phyloP scores from a whole-genome alignment of 2,329 filamentous ascomycete genomes.

The Epichloe uncinata region DNA sequence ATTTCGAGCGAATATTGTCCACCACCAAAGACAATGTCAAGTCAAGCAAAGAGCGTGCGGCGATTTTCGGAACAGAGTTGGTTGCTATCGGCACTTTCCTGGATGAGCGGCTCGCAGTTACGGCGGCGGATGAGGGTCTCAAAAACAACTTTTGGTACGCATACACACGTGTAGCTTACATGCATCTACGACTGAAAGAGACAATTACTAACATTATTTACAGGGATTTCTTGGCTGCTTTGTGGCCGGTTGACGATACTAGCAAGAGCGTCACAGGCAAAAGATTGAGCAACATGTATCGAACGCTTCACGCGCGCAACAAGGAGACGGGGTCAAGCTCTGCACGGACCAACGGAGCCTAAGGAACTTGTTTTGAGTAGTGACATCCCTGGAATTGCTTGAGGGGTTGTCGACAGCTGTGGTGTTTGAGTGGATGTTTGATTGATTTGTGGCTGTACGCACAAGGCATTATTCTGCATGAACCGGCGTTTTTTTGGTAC shows the following conservation, averaged over 20 bases:
- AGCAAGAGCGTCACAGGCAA: slow-evolving; percentile 30
- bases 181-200: not conserved
- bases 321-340: slow-evolving; percentile 17
- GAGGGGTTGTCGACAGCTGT: not conserved
- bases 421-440: not conserved
- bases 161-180: not conserved
- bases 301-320: slow-evolving; percentile 23
- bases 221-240: slow-evolving; percentile 31
- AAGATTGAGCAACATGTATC: slow-evolving; percentile 31
- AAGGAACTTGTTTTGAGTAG: not conserved
- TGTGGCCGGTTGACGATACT: slow-evolving; percentile 34
- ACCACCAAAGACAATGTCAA: slow-evolving; percentile 51
- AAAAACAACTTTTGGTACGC: slow-evolving; percentile 39
- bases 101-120: slow-evolving; percentile 30
- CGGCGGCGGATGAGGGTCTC: slow-evolving; percentile 26
- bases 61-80: slow-evolving; percentile 47
- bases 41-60: slow-evolving; percentile 47
- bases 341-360: slow-evolving; percentile 19
- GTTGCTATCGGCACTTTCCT: slow-evolving; percentile 51
- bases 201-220: slow-evolving; percentile 10
- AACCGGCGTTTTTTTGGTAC: slow-evolving; percentile 14
- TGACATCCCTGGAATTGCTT: not conserved
- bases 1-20: slow-evolving; percentile 44
- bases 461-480: slow-evolving; percentile 13
- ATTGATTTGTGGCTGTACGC: slow-evolving; percentile 7